Evolutionary conservation across 306 rosid species (phyloP).

Genomic region (Prosopis cineraria): DNA sequence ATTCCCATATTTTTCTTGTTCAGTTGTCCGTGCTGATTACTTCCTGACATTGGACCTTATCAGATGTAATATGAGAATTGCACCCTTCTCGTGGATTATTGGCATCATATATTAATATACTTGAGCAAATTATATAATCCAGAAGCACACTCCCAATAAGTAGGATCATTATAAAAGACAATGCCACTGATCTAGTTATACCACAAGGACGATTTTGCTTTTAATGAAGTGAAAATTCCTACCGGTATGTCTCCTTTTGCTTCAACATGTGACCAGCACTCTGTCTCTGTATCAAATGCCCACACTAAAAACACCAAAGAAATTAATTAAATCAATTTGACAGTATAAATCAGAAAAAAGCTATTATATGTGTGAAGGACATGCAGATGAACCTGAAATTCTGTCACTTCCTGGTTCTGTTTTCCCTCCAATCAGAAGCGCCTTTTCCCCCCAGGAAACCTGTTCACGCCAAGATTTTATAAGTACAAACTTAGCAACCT

Average conservation of each 20-base stretch:
- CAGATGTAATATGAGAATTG: conserved; percentile 1
- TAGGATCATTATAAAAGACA: neutral
- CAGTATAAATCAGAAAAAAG: conserved; percentile 16
- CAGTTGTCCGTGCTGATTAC: neutral
- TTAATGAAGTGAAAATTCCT: conserved; percentile 28
- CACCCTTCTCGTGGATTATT: neutral
- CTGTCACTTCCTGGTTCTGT: conserved; percentile 79
- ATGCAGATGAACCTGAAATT: conserved; percentile 65
- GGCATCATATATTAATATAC: neutral
- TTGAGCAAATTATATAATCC: neutral
- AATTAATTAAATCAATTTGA: conserved; percentile 26
- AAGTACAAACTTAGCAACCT: neutral
- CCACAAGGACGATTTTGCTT: neutral
- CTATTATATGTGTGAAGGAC: conserved; percentile 24
- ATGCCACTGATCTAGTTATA: neutral
- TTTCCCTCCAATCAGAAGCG: conserved; percentile 90
- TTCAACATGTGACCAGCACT: conserved; percentile 94
- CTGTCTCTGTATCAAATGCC: conserved; percentile 91
- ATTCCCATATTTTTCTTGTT: neutral
- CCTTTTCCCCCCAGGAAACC: conserved; percentile 91
- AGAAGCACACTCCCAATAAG: neutral
- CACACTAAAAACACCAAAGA: conserved; percentile 61
- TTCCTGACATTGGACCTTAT: neutral
- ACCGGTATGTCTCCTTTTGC: conserved; percentile 94
- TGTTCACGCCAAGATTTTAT: conserved; percentile 25